Percentiles rank a stretch among this genome's conserved stretches.
These are phyloP conservation scores for Solanum lycopersicoides DNA, from an alignment of 257 asterid species.

Conservation along the genomic window DNA sequence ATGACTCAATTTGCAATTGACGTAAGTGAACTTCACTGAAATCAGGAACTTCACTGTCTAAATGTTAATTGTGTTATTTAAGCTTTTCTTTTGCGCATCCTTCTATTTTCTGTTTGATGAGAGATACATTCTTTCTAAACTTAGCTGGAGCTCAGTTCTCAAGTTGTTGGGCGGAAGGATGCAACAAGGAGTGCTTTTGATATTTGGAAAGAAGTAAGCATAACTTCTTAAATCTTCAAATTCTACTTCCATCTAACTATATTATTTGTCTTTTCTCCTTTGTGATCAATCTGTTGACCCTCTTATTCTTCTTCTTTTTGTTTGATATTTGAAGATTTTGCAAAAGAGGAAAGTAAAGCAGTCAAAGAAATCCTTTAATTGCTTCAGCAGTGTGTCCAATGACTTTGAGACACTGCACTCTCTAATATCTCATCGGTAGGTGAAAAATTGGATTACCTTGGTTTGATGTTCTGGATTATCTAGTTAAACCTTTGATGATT, in stretches of 20 bases:
- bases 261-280: background rate
- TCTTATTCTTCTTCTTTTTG: background rate
- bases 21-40: background rate
- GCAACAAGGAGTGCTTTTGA: conserved; percentile 75
- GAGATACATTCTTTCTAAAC: conserved; percentile 2
- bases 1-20: background rate
- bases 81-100: background rate
- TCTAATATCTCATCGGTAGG: conserved; percentile 74
- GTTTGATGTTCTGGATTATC: conserved; percentile 10
- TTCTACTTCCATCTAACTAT: background rate
- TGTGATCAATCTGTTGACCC: background rate
- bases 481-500: conserved; percentile 6
- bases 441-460: conserved; percentile 2
- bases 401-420: conserved; percentile 72
- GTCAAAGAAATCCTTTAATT: conserved; percentile 29
- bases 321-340: conserved; percentile 46
- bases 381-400: conserved; percentile 27
- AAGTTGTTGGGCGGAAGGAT: conserved; percentile 94
- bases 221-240: background rate
- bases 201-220: conserved; percentile 90
- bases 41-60: background rate
- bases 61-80: background rate
- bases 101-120: background rate
- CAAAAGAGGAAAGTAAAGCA: conserved; percentile 62
- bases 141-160: conserved; percentile 80